Percentiles rank a stretch among this genome's conserved stretches.
These are phyloP conservation scores for Cicer pinnatifidum DNA, from an alignment of 306 rosid genomes.

Conservation along the genomic window DNA sequence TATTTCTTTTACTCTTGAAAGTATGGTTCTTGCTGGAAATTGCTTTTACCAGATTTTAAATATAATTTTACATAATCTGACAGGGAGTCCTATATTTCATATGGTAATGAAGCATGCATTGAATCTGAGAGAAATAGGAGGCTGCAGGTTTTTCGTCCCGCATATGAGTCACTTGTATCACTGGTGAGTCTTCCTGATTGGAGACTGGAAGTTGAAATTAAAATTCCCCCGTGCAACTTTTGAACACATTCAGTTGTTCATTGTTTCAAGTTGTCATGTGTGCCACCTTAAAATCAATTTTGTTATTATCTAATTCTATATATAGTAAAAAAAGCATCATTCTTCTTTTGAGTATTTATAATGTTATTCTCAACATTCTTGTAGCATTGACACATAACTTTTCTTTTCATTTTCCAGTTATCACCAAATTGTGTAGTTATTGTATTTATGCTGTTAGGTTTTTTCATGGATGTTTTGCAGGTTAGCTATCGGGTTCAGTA, in stretches of 20 bases:
- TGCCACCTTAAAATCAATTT: conserved; percentile 29
- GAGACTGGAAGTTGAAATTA: conserved; percentile 30
- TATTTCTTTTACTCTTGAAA: conserved; percentile 40
- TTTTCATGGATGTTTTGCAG: conserved; percentile 58
- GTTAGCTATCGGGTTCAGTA: conserved; percentile 95
- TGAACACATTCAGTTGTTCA: conserved; percentile 1
- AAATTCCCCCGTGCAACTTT: conserved; percentile 21
- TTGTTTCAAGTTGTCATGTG: conserved; percentile 16
- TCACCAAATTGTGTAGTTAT: conserved; percentile 9
- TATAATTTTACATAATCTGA: conserved; percentile 43
- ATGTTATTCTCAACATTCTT: conserved; percentile 29
- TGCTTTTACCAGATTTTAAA: conserved; percentile 44
- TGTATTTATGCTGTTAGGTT: conserved; percentile 31
- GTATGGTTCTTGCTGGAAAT: conserved; percentile 12
- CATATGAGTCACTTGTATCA: conserved; percentile 94
- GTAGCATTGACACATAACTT: conserved; percentile 30
- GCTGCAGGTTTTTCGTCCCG: conserved; percentile 80
- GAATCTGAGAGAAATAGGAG: conserved; percentile 93
- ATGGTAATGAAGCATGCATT: conserved; percentile 68
- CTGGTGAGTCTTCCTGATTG: conserved; percentile 65
- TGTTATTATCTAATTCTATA: conserved; percentile 39
- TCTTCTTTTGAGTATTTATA: conserved; percentile 12
- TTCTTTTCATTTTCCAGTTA: background rate
- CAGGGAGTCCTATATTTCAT: conserved; percentile 80
- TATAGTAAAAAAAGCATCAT: background rate